These are phyloP conservation scores for Boletus rubescentipes DNA, from an alignment of 768 basidiomycete genomes.

Conservation along the genomic window DNA sequence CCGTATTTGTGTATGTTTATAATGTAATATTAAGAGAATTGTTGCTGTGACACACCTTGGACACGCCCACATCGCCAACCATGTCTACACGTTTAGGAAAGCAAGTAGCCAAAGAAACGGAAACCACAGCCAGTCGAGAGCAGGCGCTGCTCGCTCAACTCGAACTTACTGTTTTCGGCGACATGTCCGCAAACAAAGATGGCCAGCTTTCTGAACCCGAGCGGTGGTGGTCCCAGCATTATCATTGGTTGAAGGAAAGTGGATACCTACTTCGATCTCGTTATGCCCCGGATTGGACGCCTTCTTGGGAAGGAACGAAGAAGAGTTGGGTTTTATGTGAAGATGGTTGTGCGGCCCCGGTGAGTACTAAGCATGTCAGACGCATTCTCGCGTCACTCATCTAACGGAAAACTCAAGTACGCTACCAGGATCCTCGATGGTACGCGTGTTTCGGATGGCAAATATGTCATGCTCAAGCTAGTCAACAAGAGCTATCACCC, in stretches of 20 bases:
- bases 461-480: conserved; percentile 32
- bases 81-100: background rate
- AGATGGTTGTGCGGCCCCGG: background rate
- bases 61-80: no score
- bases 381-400: conserved; percentile 11
- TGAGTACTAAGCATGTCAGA: background rate
- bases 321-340: conserved; percentile 4
- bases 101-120: background rate
- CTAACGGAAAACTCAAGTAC: conserved; percentile 7
- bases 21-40: no score
- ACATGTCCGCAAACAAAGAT: background rate
- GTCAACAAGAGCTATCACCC: conserved; percentile 16
- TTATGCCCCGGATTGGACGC: conserved; percentile 20
- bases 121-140: background rate
- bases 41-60: no score
- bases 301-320: conserved; percentile 18
- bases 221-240: conserved; percentile 11
- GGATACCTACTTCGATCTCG: conserved; percentile 22
- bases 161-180: background rate
- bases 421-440: conserved; percentile 29
- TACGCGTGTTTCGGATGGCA: conserved; percentile 26
- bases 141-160: background rate
- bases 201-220: conserved; percentile 6
- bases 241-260: conserved; percentile 9
- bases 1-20: conserved; percentile 1